These are phyloP conservation scores for Plasmodium fragile DNA, from an alignment of 169 alveolate species.

Conservation along the genomic window DNA sequence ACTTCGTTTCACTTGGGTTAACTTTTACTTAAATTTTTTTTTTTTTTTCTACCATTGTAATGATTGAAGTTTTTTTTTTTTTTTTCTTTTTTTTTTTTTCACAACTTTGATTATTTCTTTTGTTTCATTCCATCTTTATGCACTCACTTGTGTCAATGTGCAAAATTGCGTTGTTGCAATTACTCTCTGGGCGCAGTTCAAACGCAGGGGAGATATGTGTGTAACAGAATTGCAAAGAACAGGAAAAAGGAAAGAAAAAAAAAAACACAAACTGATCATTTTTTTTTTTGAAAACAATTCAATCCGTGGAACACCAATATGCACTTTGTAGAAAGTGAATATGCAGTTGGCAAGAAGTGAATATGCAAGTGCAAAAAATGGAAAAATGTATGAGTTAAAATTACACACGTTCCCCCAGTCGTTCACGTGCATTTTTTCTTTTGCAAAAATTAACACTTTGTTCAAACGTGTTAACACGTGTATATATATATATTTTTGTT, in stretches of 20 bases:
- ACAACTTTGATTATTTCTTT: constrained; percentile 8
- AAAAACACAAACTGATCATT: constrained; percentile 18
- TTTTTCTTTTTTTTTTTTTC: constrained; percentile 25
- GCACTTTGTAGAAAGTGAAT: background rate
- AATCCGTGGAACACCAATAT: constrained; percentile 6
- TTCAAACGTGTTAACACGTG: background rate
- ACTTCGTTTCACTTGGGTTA: background rate
- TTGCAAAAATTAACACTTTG: constrained; percentile 2
- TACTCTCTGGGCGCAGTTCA: constrained; percentile 39
- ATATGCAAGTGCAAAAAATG: constrained; percentile 17
- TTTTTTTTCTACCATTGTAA: constrained; percentile 16
- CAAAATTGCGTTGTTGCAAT: constrained; percentile 18
- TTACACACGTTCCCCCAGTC: constrained; percentile 21
- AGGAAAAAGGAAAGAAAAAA: background rate
- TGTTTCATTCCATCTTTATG: constrained; percentile 31
- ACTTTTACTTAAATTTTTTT: constrained; percentile 7
- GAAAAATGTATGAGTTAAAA: constrained; percentile 41
- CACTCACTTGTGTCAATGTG: constrained; percentile 19
- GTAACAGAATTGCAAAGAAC: constrained; percentile 17
- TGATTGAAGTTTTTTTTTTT: constrained; percentile 22
- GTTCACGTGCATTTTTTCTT: background rate
- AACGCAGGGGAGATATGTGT: constrained; percentile 30
- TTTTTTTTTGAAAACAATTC: background rate
- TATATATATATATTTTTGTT: background rate
- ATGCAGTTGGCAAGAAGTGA: background rate